Percentiles rank a stretch among this genome's conserved stretches.
These are phyloP conservation scores for Trichoderma citrinoviride DNA, from an alignment of 2,329 filamentous ascomycete genomes.

Conservation along the genomic window DNA sequence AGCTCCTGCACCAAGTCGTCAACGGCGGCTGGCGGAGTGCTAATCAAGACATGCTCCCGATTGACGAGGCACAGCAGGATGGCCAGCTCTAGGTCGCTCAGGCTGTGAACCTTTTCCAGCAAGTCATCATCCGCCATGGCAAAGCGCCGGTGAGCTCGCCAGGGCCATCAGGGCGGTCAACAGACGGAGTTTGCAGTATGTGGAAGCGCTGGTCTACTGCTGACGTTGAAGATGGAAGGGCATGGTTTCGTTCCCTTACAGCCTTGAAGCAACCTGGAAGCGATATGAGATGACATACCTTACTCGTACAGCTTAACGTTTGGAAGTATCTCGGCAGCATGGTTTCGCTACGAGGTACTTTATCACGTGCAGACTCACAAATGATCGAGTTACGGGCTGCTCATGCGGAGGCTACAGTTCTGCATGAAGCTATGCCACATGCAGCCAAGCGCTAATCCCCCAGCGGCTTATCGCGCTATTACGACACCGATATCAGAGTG, in stretches of 20 bases:
- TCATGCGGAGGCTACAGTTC: conserved; percentile 24
- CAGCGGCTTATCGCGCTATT: conserved; percentile 31
- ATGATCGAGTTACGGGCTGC: neutral
- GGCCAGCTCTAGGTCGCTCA: conserved; percentile 87
- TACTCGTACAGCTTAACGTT: neutral
- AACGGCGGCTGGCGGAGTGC: conserved; percentile 61
- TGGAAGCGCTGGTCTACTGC: neutral
- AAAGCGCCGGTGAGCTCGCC: conserved; percentile 24
- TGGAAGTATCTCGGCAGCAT: neutral
- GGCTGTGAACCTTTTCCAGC: conserved; percentile 67
- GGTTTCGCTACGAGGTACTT: neutral
- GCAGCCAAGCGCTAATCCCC: conserved; percentile 25
- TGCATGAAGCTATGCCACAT: conserved; percentile 31
- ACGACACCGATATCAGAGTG: conserved; percentile 28
- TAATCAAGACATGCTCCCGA: conserved; percentile 84
- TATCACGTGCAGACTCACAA: conserved; percentile 13
- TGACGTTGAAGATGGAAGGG: neutral
- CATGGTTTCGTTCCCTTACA: neutral
- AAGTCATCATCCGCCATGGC: conserved; percentile 62
- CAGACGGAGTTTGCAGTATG: neutral
- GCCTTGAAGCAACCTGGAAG: neutral
- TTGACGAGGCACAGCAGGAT: conserved; percentile 76
- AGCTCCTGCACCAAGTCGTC: conserved; percentile 72
- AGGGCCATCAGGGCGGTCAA: conserved; percentile 30
- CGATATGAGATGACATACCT: conserved; percentile 7